Percentiles rank a stretch among this genome's conserved stretches.
phyloP scores from a whole-genome alignment of 257 asterid species.

The Solanum medicagineum region DNA sequence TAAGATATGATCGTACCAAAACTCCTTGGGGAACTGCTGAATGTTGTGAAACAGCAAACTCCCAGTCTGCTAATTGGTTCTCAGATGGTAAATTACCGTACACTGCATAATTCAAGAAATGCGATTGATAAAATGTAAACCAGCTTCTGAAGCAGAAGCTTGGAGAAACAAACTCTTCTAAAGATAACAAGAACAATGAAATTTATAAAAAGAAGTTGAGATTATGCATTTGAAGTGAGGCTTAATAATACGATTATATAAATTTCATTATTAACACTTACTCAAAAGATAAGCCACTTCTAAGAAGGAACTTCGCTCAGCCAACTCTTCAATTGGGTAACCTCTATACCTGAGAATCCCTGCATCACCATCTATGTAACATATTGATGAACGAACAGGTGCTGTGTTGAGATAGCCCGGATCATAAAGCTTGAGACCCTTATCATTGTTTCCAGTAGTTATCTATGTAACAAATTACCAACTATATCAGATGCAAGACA shows the following conservation, averaged over 20 bases:
- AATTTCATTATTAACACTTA: conserved; percentile 16
- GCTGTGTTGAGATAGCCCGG: conserved; percentile 98
- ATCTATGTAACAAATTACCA: conserved; percentile 31
- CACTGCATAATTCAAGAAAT: conserved; percentile 30
- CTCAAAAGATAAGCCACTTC: conserved; percentile 96
- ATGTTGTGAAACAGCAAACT: conserved; percentile 85
- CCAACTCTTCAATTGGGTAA: conserved; percentile 1
- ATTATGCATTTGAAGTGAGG: background rate
- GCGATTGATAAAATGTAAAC: background rate
- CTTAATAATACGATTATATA: background rate
- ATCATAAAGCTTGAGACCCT: conserved; percentile 95
- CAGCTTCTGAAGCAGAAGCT: background rate
- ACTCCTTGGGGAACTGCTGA: conserved; percentile 45
- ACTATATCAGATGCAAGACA: background rate
- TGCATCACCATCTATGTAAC: conserved; percentile 16
- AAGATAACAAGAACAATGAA: background rate
- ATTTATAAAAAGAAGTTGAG: background rate
- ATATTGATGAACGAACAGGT: conserved; percentile 87
- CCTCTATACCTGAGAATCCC: conserved; percentile 1
- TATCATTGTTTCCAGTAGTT: conserved; percentile 52
- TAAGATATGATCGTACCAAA: conserved; percentile 14
- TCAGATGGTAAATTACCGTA: conserved; percentile 85
- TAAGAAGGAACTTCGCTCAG: background rate
- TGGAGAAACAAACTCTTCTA: background rate
- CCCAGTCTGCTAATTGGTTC: conserved; percentile 86